Base-by-base conservation (phyloP, 1,284 basidiomycete species). In the Puccinia novopanici region DNA sequence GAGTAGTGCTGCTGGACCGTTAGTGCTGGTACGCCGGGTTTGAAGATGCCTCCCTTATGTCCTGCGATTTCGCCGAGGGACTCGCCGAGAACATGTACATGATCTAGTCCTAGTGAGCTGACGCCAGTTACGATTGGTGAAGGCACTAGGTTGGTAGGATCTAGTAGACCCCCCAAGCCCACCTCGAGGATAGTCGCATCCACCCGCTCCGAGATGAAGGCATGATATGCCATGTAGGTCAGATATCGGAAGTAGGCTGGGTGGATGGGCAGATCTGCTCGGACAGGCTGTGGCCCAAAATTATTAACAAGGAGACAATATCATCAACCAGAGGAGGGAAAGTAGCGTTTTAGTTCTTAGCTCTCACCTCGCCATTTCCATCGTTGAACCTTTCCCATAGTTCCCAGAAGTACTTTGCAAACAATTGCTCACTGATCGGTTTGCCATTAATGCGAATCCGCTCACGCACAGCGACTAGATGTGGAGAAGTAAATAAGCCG, bases 11-110 rank as follows among this genome's bases (percentile, higher is more conserved):
- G 75, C 42, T 67, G 30, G 37, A 78, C 65, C 45, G 52, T 79
- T 54, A 79, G 55, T 15, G 77, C 77, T 45, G 77, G 77, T 48
- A 79, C 77, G 5, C 77, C 77, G 22, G 77, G 63, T 61, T 99
- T 99, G 87, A 92, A 99, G 78, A 99, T 99, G 0, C 97, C 97
- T 37, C 92, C 94, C 86, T 99, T 99, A 85, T 99, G 97, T 88
- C 89, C 90, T 0, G 95, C 94, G 83, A 99, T 99, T 84, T 96
- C 92, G 79, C 89, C 87, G 13, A 99, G 87, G 0, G 95, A 98
- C 84, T 92, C 92, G 2, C 97, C 97, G 0, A 99, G 89, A 24
- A 98, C 90, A 81, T 89, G 88, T n/a, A 93, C 91, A 86, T 99
- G 97, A 84, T 99, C 97, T 81, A 99, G 89, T 0, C 97, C 97